Evolutionary conservation across 2,329 filamentous ascomycete genomes (phyloP).

Genomic region (Huntiella moniliformis): DNA sequence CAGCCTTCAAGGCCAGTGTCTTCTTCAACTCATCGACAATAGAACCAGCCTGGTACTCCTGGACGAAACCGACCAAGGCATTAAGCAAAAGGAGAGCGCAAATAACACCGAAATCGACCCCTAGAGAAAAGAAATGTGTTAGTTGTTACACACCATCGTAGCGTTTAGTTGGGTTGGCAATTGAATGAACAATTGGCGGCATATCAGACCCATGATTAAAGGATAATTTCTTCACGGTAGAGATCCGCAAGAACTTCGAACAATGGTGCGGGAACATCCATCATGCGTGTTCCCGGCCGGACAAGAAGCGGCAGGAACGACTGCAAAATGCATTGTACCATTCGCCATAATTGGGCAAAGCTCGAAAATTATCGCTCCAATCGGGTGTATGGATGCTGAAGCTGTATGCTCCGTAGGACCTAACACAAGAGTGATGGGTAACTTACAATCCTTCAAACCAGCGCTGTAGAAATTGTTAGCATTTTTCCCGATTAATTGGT

Average conservation of each 20-base stretch:
- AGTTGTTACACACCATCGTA: no score
- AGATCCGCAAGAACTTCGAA: no score
- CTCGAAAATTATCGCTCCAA: no score
- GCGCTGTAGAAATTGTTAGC: constrained; percentile 10
- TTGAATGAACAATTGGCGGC: no score
- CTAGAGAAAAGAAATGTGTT: constrained; percentile 6
- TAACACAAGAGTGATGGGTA: not conserved
- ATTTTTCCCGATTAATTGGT: no score
- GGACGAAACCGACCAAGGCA: constrained; percentile 67
- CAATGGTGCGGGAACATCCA: no score
- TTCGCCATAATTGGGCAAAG: no score
- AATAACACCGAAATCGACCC: constrained; percentile 89
- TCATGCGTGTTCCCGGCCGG: no score
- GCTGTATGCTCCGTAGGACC: no score
- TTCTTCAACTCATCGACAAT: constrained; percentile 87
- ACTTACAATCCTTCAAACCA: constrained; percentile 12
- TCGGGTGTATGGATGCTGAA: no score
- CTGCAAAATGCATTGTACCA: no score
- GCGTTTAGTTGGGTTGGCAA: no score
- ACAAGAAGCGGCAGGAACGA: not conserved
- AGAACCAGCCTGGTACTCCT: constrained; percentile 77
- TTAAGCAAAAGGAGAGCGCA: constrained; percentile 69
- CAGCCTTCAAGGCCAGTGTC: constrained; percentile 71
- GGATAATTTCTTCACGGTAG: not conserved
- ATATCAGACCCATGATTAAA: not conserved